These are phyloP conservation scores for Schwanniomyces vanrijiae DNA, from an alignment of 805 yeast genomes.

Conservation along the genomic window DNA sequence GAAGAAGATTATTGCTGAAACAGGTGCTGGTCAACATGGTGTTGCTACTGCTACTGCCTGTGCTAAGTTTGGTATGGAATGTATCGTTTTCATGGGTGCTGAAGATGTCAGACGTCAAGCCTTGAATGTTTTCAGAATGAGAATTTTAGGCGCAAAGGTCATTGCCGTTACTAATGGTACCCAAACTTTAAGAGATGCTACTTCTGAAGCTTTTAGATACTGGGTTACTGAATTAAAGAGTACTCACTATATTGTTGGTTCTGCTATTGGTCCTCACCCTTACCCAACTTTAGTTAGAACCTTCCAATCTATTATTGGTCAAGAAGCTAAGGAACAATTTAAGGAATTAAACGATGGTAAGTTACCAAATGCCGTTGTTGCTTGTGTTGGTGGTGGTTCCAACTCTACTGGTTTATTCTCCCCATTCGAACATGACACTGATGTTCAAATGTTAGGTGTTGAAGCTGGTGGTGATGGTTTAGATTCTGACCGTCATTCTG, in stretches of 20 bases:
- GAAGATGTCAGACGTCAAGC: slow-evolving; percentile 99
- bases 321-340: slow-evolving; percentile 91
- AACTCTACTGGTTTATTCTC: slow-evolving; percentile 95
- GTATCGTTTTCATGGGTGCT: slow-evolving; percentile 98
- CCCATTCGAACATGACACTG: slow-evolving; percentile 81
- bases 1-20: slow-evolving; percentile 77
- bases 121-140: slow-evolving; percentile 94
- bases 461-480: slow-evolving; percentile 99
- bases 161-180: slow-evolving; percentile 94
- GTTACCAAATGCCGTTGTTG: slow-evolving; percentile 91
- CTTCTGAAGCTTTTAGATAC: slow-evolving; percentile 91
- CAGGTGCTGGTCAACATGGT: slow-evolving; percentile 95
- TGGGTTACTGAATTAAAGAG: slow-evolving; percentile 89
- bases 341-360: slow-evolving; percentile 73
- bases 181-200: slow-evolving; percentile 93
- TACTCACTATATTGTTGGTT: slow-evolving; percentile 95
- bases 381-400: slow-evolving; percentile 99
- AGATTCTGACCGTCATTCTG: slow-evolving; percentile 86
- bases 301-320: slow-evolving; percentile 95
- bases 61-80: slow-evolving; percentile 88
- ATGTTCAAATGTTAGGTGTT: slow-evolving; percentile 84
- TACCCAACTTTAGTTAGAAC: slow-evolving; percentile 97
- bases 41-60: slow-evolving; percentile 92
- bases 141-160: slow-evolving; percentile 93
- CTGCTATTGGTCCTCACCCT: slow-evolving; percentile 99